Evolutionary conservation across 768 basidiomycete genomes (phyloP).

Genomic region (Favolaschia claudopus): DNA sequence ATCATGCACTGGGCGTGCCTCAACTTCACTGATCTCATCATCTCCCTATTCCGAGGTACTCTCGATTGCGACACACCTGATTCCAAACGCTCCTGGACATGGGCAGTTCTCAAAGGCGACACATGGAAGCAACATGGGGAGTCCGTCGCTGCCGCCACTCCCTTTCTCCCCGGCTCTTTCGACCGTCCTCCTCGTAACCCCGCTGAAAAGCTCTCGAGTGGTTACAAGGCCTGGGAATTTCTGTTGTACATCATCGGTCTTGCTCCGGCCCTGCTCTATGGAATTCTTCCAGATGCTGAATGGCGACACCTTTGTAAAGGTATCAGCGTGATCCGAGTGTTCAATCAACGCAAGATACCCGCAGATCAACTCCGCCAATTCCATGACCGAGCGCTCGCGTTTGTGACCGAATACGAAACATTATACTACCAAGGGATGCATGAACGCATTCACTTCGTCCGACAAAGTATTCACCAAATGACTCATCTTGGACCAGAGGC

Average conservation of each 20-base stretch:
- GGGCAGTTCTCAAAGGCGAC: no score
- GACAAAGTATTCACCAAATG: slow-evolving; percentile 14
- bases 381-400: slow-evolving; percentile 3
- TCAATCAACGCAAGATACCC: not conserved
- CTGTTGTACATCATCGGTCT: not conserved
- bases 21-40: slow-evolving; percentile 18
- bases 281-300: slow-evolving; percentile 1
- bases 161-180: not conserved
- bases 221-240: not conserved
- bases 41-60: slow-evolving; percentile 26
- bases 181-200: not conserved
- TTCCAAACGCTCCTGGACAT: not conserved
- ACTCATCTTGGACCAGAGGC: slow-evolving; percentile 14
- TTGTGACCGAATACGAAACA: slow-evolving; percentile 19
- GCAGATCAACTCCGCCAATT: not conserved
- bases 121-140: not conserved
- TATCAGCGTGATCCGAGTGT: not conserved
- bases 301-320: slow-evolving; percentile 21
- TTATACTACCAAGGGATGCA: slow-evolving; percentile 17
- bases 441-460: slow-evolving; percentile 20
- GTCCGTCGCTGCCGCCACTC: not conserved
- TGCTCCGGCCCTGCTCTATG: not conserved
- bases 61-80: slow-evolving; percentile 17
- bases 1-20: slow-evolving; percentile 28
- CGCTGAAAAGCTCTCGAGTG: not conserved